Base-by-base conservation (phyloP, 2,329 filamentous ascomycete species). In the Pseudogymnoascus sp. region DNA sequence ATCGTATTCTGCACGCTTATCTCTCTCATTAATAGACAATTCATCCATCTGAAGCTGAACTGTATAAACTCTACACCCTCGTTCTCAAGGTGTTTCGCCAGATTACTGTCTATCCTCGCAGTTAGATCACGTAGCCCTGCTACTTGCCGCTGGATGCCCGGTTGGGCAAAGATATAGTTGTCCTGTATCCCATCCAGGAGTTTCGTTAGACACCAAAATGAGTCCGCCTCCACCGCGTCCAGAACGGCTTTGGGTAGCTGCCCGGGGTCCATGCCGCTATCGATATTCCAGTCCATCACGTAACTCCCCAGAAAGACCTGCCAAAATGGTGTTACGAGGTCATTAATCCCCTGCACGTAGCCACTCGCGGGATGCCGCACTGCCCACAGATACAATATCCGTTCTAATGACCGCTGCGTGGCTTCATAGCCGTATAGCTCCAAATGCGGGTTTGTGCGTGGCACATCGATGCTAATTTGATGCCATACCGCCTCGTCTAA, bases 21-120 rank as follows among this genome's bases (percentile, higher is more conserved):
- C 78, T 99, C 95, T 67, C 95, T 85, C 95, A 99, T 99, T 68
- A 99, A 81, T 62, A 99, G 84, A 75, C 95, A 99, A 72, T 99
- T 99, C 95, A 99, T 99, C 95, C 95, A 99, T 64, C 95, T 84
- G 75, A 99, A 99, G 76, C 92, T 97, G 77, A 99, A 99, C 74
- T 99, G 95, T 71, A 99, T 99, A 73, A 99, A 99, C 74, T 99
- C 95, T 28, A 99, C 91, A 33, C 92, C 88, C 76, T 97, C 92
- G 23, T 84, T 84, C 73, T 97, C 91, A 42, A 99, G 81, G 74
- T 99, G 95, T 70, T 90, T 95, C 2, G 93, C 91, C 59, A 99
- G 79, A 3, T 82, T 83, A 28, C 85, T 84, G 74, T 97, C 93
- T 68, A 99, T 99, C 64, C 95, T 83, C 62, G 90, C 89, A 1